phyloP scores from a whole-genome alignment of 2,329 filamentous ascomycete species.

The Aureobasidium sp. region DNA sequence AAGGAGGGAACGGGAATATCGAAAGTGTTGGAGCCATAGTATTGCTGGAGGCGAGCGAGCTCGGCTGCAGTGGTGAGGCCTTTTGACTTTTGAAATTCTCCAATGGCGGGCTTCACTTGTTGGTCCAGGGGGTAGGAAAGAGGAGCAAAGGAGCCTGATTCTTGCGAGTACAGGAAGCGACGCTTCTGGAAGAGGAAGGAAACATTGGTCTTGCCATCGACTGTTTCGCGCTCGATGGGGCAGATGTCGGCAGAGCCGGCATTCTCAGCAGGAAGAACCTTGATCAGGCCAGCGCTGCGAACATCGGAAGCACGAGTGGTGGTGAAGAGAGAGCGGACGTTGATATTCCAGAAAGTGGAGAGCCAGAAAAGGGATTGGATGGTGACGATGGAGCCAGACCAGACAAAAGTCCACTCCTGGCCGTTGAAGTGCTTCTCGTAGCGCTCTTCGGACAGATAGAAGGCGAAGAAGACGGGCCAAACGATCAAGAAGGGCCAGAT shows the following conservation, averaged over 20 bases:
- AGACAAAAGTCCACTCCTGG: slow-evolving; percentile 98
- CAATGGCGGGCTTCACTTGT: slow-evolving; percentile 74
- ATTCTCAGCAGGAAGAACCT: slow-evolving; percentile 83
- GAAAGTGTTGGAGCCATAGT: slow-evolving; percentile 94
- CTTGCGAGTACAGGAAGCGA: slow-evolving; percentile 76
- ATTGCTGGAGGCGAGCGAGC: slow-evolving; percentile 71
- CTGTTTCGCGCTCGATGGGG: slow-evolving; percentile 67
- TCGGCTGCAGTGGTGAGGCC: slow-evolving; percentile 71
- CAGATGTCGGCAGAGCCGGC: slow-evolving; percentile 87
- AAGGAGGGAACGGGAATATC: slow-evolving; percentile 97
- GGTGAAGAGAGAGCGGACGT: slow-evolving; percentile 75
- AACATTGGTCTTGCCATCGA: slow-evolving; percentile 64
- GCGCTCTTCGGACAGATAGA: slow-evolving; percentile 74
- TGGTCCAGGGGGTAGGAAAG: slow-evolving; percentile 76
- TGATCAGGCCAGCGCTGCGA: slow-evolving; percentile 75
- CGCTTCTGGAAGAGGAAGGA: slow-evolving; percentile 98
- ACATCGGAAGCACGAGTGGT: slow-evolving; percentile 63
- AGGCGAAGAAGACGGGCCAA: slow-evolving; percentile 86
- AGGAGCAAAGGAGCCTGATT: slow-evolving; percentile 69
- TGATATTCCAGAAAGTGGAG: slow-evolving; percentile 95
- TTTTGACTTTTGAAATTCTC: slow-evolving; percentile 69
- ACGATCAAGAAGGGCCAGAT: slow-evolving; percentile 86
- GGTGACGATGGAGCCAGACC: slow-evolving; percentile 80
- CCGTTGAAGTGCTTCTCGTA: slow-evolving; percentile 89
- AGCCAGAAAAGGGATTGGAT: slow-evolving; percentile 86